Conservation (phyloP, 805 yeast species). For the Lipomyces orientalis region DNA sequence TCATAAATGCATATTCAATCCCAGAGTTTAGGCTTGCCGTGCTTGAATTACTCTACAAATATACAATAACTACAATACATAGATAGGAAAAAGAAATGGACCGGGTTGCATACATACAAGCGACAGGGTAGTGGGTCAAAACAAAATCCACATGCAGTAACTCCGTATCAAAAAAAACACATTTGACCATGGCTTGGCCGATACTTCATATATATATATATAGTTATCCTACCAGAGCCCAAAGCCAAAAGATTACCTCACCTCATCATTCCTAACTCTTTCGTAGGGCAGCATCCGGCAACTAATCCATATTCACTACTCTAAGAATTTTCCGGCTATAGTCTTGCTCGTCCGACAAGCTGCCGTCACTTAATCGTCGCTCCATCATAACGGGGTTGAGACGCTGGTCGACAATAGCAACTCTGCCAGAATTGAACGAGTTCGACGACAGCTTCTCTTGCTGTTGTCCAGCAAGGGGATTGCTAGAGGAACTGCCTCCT, state of each 20-base stretch:
- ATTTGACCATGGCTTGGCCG: background rate
- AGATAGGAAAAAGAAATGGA: background rate
- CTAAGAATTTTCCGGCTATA: constrained; percentile 79
- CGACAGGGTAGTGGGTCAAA: background rate
- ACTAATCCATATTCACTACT: constrained; percentile 81
- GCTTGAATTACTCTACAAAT: background rate
- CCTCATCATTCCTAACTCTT: background rate
- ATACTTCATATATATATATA: background rate
- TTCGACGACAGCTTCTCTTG: constrained; percentile 26
- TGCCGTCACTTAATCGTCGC: constrained; percentile 78
- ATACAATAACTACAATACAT: background rate
- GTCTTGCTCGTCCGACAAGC: constrained; percentile 84
- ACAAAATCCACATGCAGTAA: background rate
- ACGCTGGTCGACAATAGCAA: constrained; percentile 60
- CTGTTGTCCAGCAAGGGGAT: constrained; percentile 7
- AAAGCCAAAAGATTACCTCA: background rate
- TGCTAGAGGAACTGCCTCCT: constrained; percentile 12
- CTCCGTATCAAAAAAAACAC: background rate
- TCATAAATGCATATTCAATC: background rate
- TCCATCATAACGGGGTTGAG: constrained; percentile 80
- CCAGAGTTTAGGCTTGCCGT: background rate
- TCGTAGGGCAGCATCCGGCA: background rate
- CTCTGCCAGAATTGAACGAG: constrained; percentile 36
- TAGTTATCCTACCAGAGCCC: background rate
- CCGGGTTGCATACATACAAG: background rate